These are phyloP conservation scores for Bremia lactucae DNA, from an alignment of 352 stramenopile genomes.

Conservation along the genomic window DNA sequence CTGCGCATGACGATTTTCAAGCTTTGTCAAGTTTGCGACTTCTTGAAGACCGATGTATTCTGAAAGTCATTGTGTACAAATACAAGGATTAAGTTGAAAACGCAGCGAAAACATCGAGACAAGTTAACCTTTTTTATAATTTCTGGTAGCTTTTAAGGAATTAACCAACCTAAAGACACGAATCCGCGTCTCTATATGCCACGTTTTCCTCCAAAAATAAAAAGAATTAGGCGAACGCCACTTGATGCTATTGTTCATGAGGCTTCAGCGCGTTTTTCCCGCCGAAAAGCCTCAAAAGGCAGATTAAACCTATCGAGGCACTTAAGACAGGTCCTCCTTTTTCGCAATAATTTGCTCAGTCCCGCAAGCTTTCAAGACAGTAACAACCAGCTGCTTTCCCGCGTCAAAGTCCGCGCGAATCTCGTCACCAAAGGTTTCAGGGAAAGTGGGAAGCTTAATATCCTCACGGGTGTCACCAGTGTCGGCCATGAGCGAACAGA, in stretches of 20 bases:
- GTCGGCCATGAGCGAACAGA: slow-evolving; percentile 98
- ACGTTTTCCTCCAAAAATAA: slow-evolving; percentile 31
- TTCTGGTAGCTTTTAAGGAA: no score
- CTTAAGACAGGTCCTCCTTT: slow-evolving; percentile 87
- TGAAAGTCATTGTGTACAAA: no score
- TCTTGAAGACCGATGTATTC: no score
- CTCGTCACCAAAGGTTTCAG: slow-evolving; percentile 92
- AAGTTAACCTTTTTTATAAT: no score
- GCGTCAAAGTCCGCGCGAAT: slow-evolving; percentile 94
- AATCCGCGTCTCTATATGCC: slow-evolving; percentile 5
- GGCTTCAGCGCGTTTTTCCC: slow-evolving; percentile 16
- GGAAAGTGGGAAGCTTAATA: slow-evolving; percentile 94
- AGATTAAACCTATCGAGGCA: slow-evolving; percentile 10
- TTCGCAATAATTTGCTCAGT: slow-evolving; percentile 97
- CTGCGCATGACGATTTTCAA: no score
- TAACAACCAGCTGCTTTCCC: slow-evolving; percentile 93
- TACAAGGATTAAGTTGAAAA: no score
- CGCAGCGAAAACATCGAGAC: no score
- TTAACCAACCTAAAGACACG: no score
- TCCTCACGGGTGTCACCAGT: slow-evolving; percentile 94
- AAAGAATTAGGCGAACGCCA: slow-evolving; percentile 39
- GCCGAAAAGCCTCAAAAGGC: slow-evolving; percentile 1
- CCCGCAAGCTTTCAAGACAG: slow-evolving; percentile 94
- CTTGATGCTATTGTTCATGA: slow-evolving; percentile 28
- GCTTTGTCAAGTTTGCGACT: no score